Evolutionary conservation across 192 early-diverging fungal genomes (phyloP).

Genomic region (Coemansia sp.): DNA sequence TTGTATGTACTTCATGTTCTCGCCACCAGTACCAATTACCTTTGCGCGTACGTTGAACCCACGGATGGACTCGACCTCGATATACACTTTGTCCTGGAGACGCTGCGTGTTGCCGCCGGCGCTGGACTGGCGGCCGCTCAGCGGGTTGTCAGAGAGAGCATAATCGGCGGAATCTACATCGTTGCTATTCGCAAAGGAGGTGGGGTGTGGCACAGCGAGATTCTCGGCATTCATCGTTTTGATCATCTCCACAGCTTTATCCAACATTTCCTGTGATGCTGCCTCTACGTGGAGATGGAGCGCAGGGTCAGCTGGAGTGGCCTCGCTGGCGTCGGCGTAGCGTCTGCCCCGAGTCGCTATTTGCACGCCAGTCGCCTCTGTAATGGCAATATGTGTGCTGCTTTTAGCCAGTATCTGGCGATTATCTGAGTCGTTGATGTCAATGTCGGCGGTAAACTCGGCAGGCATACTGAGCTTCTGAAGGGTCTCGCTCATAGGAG

Average conservation of each 20-base stretch:
- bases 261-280: conserved; percentile 63
- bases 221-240: conserved; percentile 61
- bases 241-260: conserved; percentile 72
- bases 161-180: conserved; percentile 1
- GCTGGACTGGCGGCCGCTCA: conserved; percentile 19
- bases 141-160: conserved; percentile 37
- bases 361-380: conserved; percentile 72
- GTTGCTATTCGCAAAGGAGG: conserved; percentile 4
- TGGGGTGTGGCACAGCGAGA: not conserved
- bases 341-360: conserved; percentile 84
- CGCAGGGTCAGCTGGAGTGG: conserved; percentile 77
- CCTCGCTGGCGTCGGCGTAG: conserved; percentile 72
- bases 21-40: conserved; percentile 77
- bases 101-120: conserved; percentile 5
- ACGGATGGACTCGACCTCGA: conserved; percentile 76
- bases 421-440: conserved; percentile 83
- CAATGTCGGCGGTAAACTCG: conserved; percentile 63
- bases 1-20: conserved; percentile 89
- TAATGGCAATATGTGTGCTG: conserved; percentile 71
- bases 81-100: conserved; percentile 67
- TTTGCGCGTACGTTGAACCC: conserved; percentile 84
- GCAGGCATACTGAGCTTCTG: not conserved
- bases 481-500: conserved; percentile 7
- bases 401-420: conserved; percentile 80
- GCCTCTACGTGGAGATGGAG: conserved; percentile 81